A percentile compares a stretch with the other conserved stretches of the same genome.
Evolutionary conservation across 2,329 filamentous ascomycete species (phyloP).

Genomic region (Sphaerulina vaccinii): DNA sequence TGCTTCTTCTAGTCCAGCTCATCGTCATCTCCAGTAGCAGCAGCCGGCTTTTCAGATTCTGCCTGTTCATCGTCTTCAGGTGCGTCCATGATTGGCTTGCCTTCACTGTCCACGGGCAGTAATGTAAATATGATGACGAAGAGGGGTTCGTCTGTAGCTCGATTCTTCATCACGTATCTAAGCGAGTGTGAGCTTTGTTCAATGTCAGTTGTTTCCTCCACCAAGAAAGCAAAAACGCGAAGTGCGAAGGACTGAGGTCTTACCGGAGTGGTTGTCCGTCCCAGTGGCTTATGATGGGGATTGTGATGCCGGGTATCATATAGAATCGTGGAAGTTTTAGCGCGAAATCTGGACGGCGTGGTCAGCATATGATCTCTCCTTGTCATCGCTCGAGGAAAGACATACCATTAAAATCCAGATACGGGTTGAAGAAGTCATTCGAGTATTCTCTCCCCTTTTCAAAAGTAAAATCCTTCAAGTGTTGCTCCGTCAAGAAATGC

Average conservation of each 20-base stretch:
- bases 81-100: conserved; percentile 6
- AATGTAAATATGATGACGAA: conserved; percentile 80
- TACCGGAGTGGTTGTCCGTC: conserved; percentile 75
- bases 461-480: conserved; percentile 59
- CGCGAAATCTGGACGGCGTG: conserved; percentile 56
- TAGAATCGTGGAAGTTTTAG: conserved; percentile 63
- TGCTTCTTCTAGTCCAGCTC: conserved; percentile 25
- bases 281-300: conserved; percentile 76
- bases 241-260: conserved; percentile 41
- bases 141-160: conserved; percentile 68
- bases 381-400: neutral
- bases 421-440: conserved; percentile 84
- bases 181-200: conserved; percentile 70
- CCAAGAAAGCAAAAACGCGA: conserved; percentile 1
- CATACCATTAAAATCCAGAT: conserved; percentile 77
- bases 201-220: conserved; percentile 28
- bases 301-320: conserved; percentile 60
- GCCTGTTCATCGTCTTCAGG: neutral
- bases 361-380: neutral
- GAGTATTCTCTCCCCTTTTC: conserved; percentile 61
- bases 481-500: conserved; percentile 57
- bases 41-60: neutral
- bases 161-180: conserved; percentile 89
- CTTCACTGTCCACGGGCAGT: conserved; percentile 58
- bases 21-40: conserved; percentile 15